These are phyloP conservation scores for Nemophila menziesii DNA, from an alignment of 257 asterid genomes.

Conservation along the genomic window DNA sequence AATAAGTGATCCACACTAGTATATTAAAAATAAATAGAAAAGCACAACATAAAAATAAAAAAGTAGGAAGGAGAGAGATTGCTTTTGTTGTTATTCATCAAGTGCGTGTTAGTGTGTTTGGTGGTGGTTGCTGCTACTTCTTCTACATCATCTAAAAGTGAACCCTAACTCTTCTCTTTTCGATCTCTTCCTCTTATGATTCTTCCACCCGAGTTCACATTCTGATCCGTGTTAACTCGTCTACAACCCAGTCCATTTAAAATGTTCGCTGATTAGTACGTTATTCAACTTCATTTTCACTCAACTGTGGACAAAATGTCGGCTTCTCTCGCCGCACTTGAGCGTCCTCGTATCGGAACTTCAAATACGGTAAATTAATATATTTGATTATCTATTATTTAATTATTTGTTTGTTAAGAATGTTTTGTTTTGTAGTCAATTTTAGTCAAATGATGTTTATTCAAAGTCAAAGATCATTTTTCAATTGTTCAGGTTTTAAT, in stretches of 20 bases:
- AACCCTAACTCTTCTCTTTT: background rate
- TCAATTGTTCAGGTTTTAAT: background rate
- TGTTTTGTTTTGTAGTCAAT: slow-evolving; percentile 18
- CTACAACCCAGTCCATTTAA: background rate
- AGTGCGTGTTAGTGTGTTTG: background rate
- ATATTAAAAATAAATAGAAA: no score
- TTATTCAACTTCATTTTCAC: background rate
- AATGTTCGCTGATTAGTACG: background rate
- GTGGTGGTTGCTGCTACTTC: background rate
- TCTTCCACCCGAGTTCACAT: background rate
- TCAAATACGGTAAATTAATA: slow-evolving; percentile 48
- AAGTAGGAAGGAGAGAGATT: background rate
- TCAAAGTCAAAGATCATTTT: background rate
- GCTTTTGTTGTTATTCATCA: background rate
- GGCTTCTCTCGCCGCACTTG: slow-evolving; percentile 59
- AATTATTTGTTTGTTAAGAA: background rate
- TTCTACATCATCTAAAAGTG: background rate
- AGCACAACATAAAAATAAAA: background rate
- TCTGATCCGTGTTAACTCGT: background rate
- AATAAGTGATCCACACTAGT: no score
- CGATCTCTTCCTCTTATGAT: background rate
- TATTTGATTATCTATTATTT: background rate
- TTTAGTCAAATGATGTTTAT: slow-evolving; percentile 21
- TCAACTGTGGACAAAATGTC: slow-evolving; percentile 21
- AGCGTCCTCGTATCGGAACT: slow-evolving; percentile 68